These are phyloP conservation scores for Microcyclospora pomicola DNA, from an alignment of 2,329 filamentous ascomycete species.

Conservation along the genomic window DNA sequence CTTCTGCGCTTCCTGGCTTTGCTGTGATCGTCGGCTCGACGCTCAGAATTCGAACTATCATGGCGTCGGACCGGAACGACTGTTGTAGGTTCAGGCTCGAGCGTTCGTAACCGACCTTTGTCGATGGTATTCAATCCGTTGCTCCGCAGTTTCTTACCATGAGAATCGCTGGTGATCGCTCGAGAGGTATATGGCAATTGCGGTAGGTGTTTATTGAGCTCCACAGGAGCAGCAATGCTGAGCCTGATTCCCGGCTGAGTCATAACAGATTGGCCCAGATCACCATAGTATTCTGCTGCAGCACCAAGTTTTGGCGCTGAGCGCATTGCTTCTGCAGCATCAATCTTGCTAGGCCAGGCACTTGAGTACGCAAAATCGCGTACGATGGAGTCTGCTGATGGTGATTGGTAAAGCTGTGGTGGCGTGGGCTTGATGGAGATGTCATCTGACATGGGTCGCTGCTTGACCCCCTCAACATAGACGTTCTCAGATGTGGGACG, in stretches of 20 bases:
- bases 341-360: not conserved
- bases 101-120: no score
- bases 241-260: constrained; percentile 44
- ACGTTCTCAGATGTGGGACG: constrained; percentile 2
- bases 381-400: constrained; percentile 19
- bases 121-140: no score
- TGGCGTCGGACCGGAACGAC: not conserved
- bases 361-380: constrained; percentile 19
- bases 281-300: constrained; percentile 46
- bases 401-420: constrained; percentile 16
- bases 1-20: not conserved
- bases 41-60: no score
- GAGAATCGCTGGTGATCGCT: no score
- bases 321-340: not conserved
- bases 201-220: constrained; percentile 2
- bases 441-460: constrained; percentile 1
- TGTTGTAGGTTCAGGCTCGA: no score
- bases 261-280: constrained; percentile 45
- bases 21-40: no score
- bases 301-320: constrained; percentile 32
- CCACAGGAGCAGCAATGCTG: constrained; percentile 13
- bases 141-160: no score
- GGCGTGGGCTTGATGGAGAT: constrained; percentile 15
- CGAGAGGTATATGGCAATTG: not conserved
- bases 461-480: not conserved